Conservation (phyloP, 2,329 filamentous ascomycete species). For the Penicillium hesseltinei region DNA sequence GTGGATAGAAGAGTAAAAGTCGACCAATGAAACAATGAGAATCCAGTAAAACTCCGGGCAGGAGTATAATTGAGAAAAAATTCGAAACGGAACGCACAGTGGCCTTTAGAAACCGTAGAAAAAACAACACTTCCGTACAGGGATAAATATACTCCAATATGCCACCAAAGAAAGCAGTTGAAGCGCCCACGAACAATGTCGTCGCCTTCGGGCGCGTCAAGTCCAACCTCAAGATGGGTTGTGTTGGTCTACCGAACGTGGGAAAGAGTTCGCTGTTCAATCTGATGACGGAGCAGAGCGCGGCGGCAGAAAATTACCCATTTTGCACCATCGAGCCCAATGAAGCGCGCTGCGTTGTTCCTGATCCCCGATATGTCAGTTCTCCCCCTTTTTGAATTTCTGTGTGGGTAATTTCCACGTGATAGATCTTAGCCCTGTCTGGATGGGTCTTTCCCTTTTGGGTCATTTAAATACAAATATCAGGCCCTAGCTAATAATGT, state of each 20-base stretch:
- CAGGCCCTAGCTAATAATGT: not conserved
- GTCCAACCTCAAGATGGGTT: conserved; percentile 8
- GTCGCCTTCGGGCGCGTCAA: conserved; percentile 7
- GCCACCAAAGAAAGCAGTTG: not conserved
- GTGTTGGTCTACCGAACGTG: conserved; percentile 4
- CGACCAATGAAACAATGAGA: not conserved
- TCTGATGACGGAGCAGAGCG: conserved; percentile 7
- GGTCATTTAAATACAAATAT: not conserved
- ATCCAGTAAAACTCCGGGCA: not conserved
- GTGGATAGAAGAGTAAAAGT: not conserved
- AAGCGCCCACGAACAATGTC: conserved; percentile 6
- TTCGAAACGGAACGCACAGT: not conserved
- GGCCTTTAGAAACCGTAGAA: not conserved
- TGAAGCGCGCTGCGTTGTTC: conserved; percentile 6
- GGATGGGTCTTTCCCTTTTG: not conserved
- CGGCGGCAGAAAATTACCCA: conserved; percentile 5
- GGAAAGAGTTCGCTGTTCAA: conserved; percentile 7
- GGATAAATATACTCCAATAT: not conserved
- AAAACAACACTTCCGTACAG: not conserved
- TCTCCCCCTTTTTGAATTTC: not conserved
- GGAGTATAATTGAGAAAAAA: not conserved
- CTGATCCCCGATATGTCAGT: conserved; percentile 6
- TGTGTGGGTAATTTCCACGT: not conserved
- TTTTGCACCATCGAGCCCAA: conserved; percentile 10
- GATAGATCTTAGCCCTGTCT: not conserved